Percentiles rank a stretch among this genome's conserved stretches.
These are phyloP conservation scores for Coniella vitis DNA, from an alignment of 2,329 filamentous ascomycete genomes.

Conservation along the genomic window DNA sequence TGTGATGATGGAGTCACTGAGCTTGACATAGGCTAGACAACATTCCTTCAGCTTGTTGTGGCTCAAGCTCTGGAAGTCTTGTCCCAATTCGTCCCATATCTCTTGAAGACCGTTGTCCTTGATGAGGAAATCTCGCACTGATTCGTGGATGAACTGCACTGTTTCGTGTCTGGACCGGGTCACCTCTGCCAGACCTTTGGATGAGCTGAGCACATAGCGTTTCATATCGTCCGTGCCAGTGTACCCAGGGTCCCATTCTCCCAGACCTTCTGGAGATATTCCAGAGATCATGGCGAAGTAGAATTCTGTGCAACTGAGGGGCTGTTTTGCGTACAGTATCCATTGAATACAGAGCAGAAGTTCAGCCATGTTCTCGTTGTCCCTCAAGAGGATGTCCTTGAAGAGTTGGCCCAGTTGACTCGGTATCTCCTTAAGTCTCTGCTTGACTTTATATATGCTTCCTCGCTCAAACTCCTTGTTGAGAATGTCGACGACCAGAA, in stretches of 20 bases:
- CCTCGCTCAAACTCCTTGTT: conserved; percentile 28
- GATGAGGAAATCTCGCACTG: conserved; percentile 13
- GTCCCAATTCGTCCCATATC: conserved; percentile 12
- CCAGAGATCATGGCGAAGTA: conserved; percentile 36
- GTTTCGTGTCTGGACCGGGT: conserved; percentile 22
- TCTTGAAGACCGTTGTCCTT: conserved; percentile 14
- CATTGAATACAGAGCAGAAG: conserved; percentile 42
- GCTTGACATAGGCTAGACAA: conserved; percentile 3
- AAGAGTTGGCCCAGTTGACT: conserved; percentile 39
- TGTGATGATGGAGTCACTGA: neutral
- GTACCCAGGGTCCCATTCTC: conserved; percentile 21
- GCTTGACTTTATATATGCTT: conserved; percentile 19
- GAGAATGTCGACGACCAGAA: conserved; percentile 29
- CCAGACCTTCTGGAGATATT: conserved; percentile 16
- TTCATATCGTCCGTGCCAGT: conserved; percentile 21
- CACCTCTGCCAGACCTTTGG: conserved; percentile 40
- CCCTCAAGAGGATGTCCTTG: conserved; percentile 39
- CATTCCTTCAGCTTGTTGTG: conserved; percentile 16
- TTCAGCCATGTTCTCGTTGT: conserved; percentile 31
- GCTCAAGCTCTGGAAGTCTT: conserved; percentile 11
- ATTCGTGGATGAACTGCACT: conserved; percentile 3
- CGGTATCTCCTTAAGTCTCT: conserved; percentile 28
- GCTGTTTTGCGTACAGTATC: conserved; percentile 40
- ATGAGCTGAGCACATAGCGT: conserved; percentile 31
- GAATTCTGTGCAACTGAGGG: conserved; percentile 34